phyloP scores from a whole-genome alignment of 2,329 filamentous ascomycete genomes.

The Herpotrichia juniperi region DNA sequence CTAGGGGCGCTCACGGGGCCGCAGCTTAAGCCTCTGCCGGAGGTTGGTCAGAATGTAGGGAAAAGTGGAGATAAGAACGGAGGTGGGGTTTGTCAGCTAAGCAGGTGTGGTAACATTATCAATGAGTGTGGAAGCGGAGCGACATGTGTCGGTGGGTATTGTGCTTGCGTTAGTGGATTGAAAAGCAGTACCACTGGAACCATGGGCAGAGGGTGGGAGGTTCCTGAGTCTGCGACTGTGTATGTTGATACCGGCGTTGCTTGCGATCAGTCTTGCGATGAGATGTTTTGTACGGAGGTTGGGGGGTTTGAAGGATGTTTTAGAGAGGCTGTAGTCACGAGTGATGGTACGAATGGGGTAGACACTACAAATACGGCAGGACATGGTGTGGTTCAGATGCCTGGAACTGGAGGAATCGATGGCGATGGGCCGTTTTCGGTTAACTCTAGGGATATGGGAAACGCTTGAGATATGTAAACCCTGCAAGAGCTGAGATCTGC shows the following conservation, averaged over 20 bases:
- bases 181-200: not conserved
- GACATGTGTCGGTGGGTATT: not conserved
- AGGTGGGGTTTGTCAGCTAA: not conserved
- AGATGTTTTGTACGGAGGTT: not conserved
- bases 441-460: no score
- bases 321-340: not conserved
- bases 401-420: not conserved
- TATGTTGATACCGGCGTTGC: not conserved
- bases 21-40: not conserved
- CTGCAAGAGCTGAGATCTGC: no score
- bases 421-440: no score
- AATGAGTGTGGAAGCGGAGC: not conserved
- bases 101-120: not conserved
- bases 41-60: not conserved
- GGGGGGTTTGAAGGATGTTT: not conserved
- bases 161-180: not conserved
- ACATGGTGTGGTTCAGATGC: not conserved
- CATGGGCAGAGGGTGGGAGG: not conserved
- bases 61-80: not conserved
- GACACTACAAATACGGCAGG: not conserved
- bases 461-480: no score
- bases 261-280: not conserved
- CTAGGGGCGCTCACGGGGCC: slow-evolving; percentile 5
- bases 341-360: not conserved
- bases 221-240: not conserved